phyloP scores from a whole-genome alignment of 2,329 filamentous ascomycete genomes.

The Dothideomycetes sp. region DNA sequence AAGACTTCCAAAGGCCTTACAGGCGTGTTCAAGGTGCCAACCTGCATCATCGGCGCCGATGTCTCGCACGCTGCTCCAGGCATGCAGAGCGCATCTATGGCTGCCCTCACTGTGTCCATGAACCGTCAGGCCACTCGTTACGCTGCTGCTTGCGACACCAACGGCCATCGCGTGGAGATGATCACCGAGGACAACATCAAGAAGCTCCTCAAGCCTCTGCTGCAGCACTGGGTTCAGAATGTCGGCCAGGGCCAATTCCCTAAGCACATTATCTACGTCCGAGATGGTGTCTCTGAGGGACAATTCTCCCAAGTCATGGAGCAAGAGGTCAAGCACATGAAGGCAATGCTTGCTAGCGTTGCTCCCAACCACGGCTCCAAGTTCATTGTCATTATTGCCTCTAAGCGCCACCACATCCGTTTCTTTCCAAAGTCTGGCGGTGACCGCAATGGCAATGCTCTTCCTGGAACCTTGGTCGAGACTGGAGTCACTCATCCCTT shows the following conservation, averaged over 20 bases:
- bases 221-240: conserved; percentile 48
- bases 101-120: conserved; percentile 73
- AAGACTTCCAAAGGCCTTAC: conserved; percentile 19
- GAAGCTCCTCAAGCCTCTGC: conserved; percentile 54
- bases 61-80: conserved; percentile 76
- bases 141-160: conserved; percentile 68
- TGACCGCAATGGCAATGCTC: conserved; percentile 70
- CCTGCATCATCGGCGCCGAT: conserved; percentile 83
- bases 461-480: conserved; percentile 83
- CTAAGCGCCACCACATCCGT: conserved; percentile 88
- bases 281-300: conserved; percentile 82
- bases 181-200: conserved; percentile 58
- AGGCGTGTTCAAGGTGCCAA: conserved; percentile 37
- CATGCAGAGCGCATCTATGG: conserved; percentile 59
- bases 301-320: conserved; percentile 73
- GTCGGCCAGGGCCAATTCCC: conserved; percentile 48
- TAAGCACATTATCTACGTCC: conserved; percentile 76
- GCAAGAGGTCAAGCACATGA: conserved; percentile 65
- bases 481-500: conserved; percentile 81
- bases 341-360: conserved; percentile 29
- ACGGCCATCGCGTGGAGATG: conserved; percentile 73
- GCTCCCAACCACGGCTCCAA: conserved; percentile 39
- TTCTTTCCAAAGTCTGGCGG: conserved; percentile 84
- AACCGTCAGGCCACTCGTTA: conserved; percentile 65
- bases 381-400: conserved; percentile 78